A percentile compares a stretch with the other conserved stretches of the same genome.
These are phyloP conservation scores for Aspergillus wentii DNA, from an alignment of 495 filamentous ascomycete genomes.

Conservation along the genomic window DNA sequence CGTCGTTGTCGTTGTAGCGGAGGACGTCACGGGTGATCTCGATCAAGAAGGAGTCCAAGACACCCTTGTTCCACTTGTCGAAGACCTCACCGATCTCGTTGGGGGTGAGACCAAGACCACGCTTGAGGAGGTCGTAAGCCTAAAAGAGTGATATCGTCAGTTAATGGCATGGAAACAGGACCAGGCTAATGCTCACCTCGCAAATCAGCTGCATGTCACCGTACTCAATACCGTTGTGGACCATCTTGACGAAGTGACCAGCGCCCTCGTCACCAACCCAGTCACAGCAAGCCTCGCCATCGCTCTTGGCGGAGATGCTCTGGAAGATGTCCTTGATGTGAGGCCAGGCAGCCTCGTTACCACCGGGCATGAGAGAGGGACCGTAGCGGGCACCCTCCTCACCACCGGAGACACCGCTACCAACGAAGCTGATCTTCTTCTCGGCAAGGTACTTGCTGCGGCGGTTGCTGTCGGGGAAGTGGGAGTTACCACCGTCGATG, in stretches of 20 bases:
- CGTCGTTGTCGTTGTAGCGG: constrained; percentile 94
- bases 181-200: constrained; percentile 73
- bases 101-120: constrained; percentile 74
- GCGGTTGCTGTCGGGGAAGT: constrained; percentile 98
- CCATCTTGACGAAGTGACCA: constrained; percentile 99
- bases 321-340: constrained; percentile 99
- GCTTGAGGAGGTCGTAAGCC: constrained; percentile 99
- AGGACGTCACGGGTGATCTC: constrained; percentile 98
- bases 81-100: constrained; percentile 96
- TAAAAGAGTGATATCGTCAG: constrained; percentile 26
- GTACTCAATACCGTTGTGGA: constrained; percentile 99
- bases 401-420: constrained; percentile 95
- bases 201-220: constrained; percentile 99
- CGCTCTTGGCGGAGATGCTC: constrained; percentile 93
- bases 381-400: constrained; percentile 98
- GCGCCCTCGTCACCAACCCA: constrained; percentile 99
- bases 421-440: constrained; percentile 96
- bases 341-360: constrained; percentile 96
- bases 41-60: constrained; percentile 98
- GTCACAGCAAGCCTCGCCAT: constrained; percentile 94
- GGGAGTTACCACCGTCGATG: constrained; percentile 98
- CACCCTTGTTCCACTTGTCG: constrained; percentile 95
- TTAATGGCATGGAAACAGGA: no score
- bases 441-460: constrained; percentile 74
- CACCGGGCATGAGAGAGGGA: constrained; percentile 96